Conservation (phyloP, 768 basidiomycete species). For the Phylloporus rhodoxanthus region DNA sequence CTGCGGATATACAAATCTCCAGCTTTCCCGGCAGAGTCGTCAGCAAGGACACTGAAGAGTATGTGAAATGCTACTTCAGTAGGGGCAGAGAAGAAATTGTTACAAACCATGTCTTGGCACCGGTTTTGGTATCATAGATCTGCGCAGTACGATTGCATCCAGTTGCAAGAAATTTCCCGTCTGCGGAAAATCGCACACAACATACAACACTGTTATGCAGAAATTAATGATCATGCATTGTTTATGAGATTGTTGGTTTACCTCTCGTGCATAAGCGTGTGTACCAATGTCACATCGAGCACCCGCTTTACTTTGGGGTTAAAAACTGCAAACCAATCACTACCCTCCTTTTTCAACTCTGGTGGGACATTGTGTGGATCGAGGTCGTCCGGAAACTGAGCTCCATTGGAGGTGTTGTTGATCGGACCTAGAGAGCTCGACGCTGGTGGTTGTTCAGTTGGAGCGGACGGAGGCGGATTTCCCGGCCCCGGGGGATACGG, state of each 20-base stretch:
- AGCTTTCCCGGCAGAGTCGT: conserved; percentile 64
- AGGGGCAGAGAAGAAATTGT: not conserved
- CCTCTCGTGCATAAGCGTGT: conserved; percentile 91
- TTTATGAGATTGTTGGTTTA: conserved; percentile 29
- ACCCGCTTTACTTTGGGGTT: conserved; percentile 74
- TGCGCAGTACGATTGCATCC: conserved; percentile 96
- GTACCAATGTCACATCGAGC: conserved; percentile 74
- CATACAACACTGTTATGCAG: conserved; percentile 58
- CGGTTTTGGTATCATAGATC: conserved; percentile 89
- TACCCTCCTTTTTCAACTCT: conserved; percentile 53
- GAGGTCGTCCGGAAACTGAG: conserved; percentile 32
- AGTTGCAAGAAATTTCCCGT: conserved; percentile 88
- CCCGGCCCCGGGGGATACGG: conserved; percentile 30
- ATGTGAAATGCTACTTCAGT: conserved; percentile 6
- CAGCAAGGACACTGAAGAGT: conserved; percentile 58
- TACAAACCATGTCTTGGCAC: conserved; percentile 73
- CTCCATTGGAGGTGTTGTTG: conserved; percentile 24
- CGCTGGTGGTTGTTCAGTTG: conserved; percentile 20
- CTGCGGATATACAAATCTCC: conserved; percentile 88
- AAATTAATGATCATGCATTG: conserved; percentile 4
- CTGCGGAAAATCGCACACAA: conserved; percentile 91
- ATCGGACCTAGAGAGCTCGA: conserved; percentile 24
- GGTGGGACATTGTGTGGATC: conserved; percentile 31
- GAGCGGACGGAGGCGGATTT: conserved; percentile 28
- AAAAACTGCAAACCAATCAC: conserved; percentile 87